Evolutionary conservation across 305 asterid genomes (phyloP).

Genomic region (Striga hermonthica): DNA sequence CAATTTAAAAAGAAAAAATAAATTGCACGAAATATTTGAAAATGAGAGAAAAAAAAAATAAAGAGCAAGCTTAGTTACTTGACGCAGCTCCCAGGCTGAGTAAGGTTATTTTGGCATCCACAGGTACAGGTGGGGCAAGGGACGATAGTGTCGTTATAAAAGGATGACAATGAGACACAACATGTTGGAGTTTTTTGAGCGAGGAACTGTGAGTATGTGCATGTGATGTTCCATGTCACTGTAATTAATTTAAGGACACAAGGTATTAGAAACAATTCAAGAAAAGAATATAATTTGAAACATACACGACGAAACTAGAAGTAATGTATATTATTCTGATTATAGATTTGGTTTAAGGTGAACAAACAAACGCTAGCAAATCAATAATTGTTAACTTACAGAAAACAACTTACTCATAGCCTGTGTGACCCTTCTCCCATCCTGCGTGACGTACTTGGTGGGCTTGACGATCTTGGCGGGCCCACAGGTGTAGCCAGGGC

Average conservation of each 20-base stretch:
- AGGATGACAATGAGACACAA: slow-evolving; percentile 73
- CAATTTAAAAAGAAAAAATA: not conserved
- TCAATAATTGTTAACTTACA: not conserved
- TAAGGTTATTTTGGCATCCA: slow-evolving; percentile 64
- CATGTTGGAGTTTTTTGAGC: slow-evolving; percentile 73
- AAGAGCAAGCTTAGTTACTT: slow-evolving; percentile 36
- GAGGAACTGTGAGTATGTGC: slow-evolving; percentile 80
- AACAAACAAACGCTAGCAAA: not conserved
- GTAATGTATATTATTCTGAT: not conserved
- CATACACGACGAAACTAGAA: not conserved
- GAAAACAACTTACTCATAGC: slow-evolving; percentile 50
- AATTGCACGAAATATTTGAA: too few species aligned
- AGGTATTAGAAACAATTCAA: slow-evolving; percentile 16
- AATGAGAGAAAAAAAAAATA: not conserved
- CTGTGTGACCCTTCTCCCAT: slow-evolving; percentile 59
- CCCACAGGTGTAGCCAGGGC: slow-evolving; percentile 67
- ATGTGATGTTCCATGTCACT: slow-evolving; percentile 92
- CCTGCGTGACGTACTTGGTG: slow-evolving; percentile 38
- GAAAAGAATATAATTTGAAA: not conserved
- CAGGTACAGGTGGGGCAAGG: slow-evolving; percentile 88
- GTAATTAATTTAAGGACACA: slow-evolving; percentile 32
- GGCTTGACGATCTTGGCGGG: slow-evolving; percentile 55
- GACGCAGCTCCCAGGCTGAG: slow-evolving; percentile 68
- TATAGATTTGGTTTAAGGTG: not conserved
- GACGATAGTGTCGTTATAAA: slow-evolving; percentile 66